Base-by-base conservation (phyloP, 2,329 filamentous ascomycete genomes). In the Hypoxylon sp. region DNA sequence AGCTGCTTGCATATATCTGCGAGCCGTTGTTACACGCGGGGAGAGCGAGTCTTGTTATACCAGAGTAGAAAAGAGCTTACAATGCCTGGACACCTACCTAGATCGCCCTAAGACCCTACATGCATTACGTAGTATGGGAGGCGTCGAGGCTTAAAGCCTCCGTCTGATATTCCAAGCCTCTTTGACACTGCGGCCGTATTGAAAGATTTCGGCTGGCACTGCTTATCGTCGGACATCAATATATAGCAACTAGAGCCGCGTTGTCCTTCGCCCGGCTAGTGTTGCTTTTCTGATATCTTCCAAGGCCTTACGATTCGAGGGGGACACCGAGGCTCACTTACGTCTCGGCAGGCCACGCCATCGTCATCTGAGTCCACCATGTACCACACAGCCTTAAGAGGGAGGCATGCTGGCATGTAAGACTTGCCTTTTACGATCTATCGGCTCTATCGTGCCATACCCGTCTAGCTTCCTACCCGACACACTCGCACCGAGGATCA, bases 91-190 rank as follows among this genome's bases (percentile, higher is more conserved):
- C 30, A 37, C 15, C n/a, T 26, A 32, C 13, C 15, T 11, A 60
- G 56, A 50, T 53, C 34, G 24, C 24, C 44, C 46, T 19, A 52
- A 28, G 59, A 65, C 62, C 62, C 62, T 65, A 59, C 62, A 32
- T 65, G 62, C 62, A 62, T 57, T 17, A 6, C 22, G 24, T 28
- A 49, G n/a, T n/a, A n/a, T n/a, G n/a, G n/a, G n/a, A n/a, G 46
- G 47, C 46, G 30, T 26, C 24, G 54, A 44, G 47, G 49, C 46
- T 57, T 37, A 28, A 37, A 56, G 34, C 48, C 37, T 20, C n/a
- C 10, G 32, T 37, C 32, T 13, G 32, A 37, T 37, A 15, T 37
- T 15, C 32, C 32, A 43, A 43, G 39, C 39, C 39, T 43, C 7
- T 17, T 43, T 43, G 20, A 46, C 43, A 13, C 22, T 10, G 37